These are phyloP conservation scores for Pseudogymnoascus sp. DNA, from an alignment of 2,329 filamentous ascomycete species.

Conservation along the genomic window DNA sequence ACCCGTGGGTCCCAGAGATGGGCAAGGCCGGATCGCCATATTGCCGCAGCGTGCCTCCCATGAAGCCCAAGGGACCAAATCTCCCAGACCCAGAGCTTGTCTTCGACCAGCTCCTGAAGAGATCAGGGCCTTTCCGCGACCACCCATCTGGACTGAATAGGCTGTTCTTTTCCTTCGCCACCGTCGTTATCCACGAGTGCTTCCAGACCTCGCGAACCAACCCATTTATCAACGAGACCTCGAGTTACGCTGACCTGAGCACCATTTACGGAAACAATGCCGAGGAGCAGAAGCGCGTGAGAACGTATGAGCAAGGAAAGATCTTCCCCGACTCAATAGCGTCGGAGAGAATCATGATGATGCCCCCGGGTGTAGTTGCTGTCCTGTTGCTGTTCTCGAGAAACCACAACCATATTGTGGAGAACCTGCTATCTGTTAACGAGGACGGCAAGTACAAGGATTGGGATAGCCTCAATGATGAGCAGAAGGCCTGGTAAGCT, in stretches of 20 bases:
- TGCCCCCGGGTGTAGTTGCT: conserved; percentile 40
- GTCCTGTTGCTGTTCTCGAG: conserved; percentile 38
- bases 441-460: conserved; percentile 37
- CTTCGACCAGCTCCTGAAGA: conserved; percentile 38
- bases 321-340: conserved; percentile 39
- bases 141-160: conserved; percentile 40
- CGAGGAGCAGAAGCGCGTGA: conserved; percentile 35
- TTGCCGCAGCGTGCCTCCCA: conserved; percentile 37
- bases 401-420: conserved; percentile 39
- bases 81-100: conserved; percentile 42
- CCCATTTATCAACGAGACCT: conserved; percentile 39
- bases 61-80: conserved; percentile 43
- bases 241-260: conserved; percentile 40
- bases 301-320: conserved; percentile 37
- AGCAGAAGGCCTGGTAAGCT: conserved; percentile 33
- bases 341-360: conserved; percentile 40
- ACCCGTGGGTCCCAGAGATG: conserved; percentile 43
- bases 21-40: conserved; percentile 45
- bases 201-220: conserved; percentile 37
- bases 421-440: conserved; percentile 35
- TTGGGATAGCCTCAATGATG: conserved; percentile 33
- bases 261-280: conserved; percentile 40
- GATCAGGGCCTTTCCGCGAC: conserved; percentile 33
- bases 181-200: conserved; percentile 41
- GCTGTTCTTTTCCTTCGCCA: conserved; percentile 41